These are phyloP conservation scores for Smittium culicis DNA, from an alignment of 371 early-diverging fungal genomes.

Conservation along the genomic window DNA sequence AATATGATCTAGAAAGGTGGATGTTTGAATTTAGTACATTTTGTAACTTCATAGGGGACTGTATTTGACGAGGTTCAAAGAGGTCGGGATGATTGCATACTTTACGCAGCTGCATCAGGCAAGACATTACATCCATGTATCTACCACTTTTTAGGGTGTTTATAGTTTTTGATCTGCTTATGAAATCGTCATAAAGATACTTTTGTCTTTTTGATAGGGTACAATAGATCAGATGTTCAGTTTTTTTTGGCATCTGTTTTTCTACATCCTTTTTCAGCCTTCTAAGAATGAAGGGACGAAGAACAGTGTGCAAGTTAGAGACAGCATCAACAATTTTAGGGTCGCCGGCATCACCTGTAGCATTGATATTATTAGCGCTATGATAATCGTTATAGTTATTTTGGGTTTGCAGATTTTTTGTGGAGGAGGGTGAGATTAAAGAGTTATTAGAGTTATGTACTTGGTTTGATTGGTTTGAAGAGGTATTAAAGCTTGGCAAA, in stretches of 20 bases:
- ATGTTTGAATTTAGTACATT: no score
- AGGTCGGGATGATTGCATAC: conserved; percentile 95
- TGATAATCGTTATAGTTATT: conserved; percentile 56
- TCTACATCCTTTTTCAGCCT: conserved; percentile 76
- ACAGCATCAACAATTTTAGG: conserved; percentile 32
- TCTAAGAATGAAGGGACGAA: conserved; percentile 77
- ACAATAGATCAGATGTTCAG: conserved; percentile 67
- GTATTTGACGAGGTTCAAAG: conserved; percentile 77
- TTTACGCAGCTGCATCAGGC: conserved; percentile 91
- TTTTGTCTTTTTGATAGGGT: conserved; percentile 64
- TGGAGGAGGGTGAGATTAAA: conserved; percentile 15
- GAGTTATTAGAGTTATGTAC: no score
- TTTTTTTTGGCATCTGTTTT: conserved; percentile 68
- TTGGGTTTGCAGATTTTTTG: conserved; percentile 48
- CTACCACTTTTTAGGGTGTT: conserved; percentile 59
- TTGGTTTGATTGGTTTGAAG: no score
- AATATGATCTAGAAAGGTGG: no score
- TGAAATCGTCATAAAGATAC: conserved; percentile 77
- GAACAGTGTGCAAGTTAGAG: conserved; percentile 28
- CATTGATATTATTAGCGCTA: conserved; percentile 33
- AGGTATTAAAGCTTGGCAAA: neutral
- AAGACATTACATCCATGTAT: conserved; percentile 73
- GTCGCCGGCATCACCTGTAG: conserved; percentile 38
- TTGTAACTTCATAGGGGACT: conserved; percentile 58
- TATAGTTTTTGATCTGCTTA: conserved; percentile 64